Evolutionary conservation across 169 alveolate genomes (phyloP).

Genomic region (Plasmodium adleri): DNA sequence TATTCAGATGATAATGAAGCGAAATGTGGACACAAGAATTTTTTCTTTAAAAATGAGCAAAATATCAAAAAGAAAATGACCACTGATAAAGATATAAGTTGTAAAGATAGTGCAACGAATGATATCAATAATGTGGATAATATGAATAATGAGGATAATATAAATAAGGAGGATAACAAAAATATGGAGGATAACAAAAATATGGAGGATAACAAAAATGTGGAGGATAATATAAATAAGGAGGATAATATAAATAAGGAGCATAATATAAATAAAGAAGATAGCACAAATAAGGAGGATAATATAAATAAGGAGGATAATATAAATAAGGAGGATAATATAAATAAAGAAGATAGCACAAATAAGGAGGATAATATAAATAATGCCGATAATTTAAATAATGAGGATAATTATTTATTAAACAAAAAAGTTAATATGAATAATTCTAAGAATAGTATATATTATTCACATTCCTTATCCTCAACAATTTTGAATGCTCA

Average conservation of each 20-base stretch:
- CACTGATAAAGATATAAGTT: neutral
- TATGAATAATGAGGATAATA: neutral
- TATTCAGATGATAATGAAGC: constrained; percentile 27
- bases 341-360: neutral
- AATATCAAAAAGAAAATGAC: constrained; percentile 4
- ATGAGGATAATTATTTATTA: neutral
- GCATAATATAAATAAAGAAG: no score
- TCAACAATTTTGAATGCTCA: neutral
- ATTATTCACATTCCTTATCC: neutral
- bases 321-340: neutral
- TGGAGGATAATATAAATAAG: neutral
- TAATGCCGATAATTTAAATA: neutral
- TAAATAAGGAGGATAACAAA: neutral
- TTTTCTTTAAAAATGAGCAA: neutral
- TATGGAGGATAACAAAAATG: neutral
- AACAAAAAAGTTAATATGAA: neutral
- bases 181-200: constrained; percentile 2
- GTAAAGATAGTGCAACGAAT: no score
- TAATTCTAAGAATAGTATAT: neutral
- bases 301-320: no score
- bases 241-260: neutral
- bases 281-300: neutral
- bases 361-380: neutral
- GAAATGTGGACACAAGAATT: no score
- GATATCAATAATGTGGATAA: no score